phyloP scores from a whole-genome alignment of 2,329 filamentous ascomycete species.

The Tolypocladium ovalisporum region DNA sequence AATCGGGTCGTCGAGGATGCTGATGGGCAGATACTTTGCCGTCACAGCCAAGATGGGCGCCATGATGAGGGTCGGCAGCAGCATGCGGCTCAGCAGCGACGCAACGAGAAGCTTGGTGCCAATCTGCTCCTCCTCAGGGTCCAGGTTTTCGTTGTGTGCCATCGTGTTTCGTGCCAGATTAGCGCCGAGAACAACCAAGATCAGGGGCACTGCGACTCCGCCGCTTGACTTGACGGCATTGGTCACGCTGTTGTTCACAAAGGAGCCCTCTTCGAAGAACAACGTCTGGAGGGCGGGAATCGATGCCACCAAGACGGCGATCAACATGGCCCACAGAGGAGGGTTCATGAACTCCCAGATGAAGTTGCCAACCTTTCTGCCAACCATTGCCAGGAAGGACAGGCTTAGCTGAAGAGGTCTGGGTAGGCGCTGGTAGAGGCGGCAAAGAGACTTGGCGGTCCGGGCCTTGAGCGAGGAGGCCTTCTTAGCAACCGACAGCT shows the following conservation, averaged over 20 bases:
- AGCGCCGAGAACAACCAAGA: slow-evolving; percentile 87
- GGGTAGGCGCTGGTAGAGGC: slow-evolving; percentile 28
- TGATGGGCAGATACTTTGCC: slow-evolving; percentile 84
- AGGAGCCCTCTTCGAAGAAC: slow-evolving; percentile 83
- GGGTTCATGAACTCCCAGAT: slow-evolving; percentile 97
- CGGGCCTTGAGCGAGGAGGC: slow-evolving; percentile 11
- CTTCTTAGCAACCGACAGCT: slow-evolving; percentile 19
- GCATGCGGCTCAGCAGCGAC: slow-evolving; percentile 78
- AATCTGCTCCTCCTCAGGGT: slow-evolving; percentile 59
- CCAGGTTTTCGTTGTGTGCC: slow-evolving; percentile 49
- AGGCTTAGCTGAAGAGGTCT: slow-evolving; percentile 25
- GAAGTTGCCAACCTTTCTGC: slow-evolving; percentile 45
- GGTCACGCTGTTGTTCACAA: slow-evolving; percentile 87
- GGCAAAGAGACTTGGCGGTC: slow-evolving; percentile 10
- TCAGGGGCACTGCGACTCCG: slow-evolving; percentile 86
- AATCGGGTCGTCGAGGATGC: slow-evolving; percentile 93
- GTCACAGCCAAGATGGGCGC: slow-evolving; percentile 75
- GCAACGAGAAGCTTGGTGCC: slow-evolving; percentile 74
- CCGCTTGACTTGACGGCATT: slow-evolving; percentile 77
- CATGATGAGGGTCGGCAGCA: slow-evolving; percentile 86
- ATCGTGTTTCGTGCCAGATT: slow-evolving; percentile 90
- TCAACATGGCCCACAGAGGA: slow-evolving; percentile 92
- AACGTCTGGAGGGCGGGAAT: slow-evolving; percentile 70
- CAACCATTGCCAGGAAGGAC: slow-evolving; percentile 18
- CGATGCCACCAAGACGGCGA: slow-evolving; percentile 82